These are phyloP conservation scores for Podaxis pistillaris DNA, from an alignment of 768 basidiomycete species.

Conservation along the genomic window DNA sequence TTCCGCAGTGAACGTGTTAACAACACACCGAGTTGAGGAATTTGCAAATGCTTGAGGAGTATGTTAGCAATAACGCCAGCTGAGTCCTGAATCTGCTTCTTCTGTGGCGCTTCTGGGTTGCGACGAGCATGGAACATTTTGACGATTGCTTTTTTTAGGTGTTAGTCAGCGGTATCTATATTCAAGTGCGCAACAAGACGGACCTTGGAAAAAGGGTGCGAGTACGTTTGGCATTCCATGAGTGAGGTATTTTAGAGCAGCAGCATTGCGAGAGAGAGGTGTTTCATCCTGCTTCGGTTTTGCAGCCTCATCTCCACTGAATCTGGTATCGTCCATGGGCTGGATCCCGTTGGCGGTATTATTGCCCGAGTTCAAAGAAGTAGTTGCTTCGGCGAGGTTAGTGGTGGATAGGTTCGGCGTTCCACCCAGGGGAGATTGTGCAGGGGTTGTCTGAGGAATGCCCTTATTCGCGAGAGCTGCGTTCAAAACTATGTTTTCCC, in stretches of 20 bases:
- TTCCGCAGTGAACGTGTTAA: not conserved
- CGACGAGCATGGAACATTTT: conserved; percentile 84
- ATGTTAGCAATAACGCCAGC: conserved; percentile 70
- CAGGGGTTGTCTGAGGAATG: conserved; percentile 45
- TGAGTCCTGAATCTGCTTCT: conserved; percentile 71
- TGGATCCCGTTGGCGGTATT: conserved; percentile 31
- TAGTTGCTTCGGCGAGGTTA: conserved; percentile 36
- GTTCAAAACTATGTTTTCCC: conserved; percentile 85
- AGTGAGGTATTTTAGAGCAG: conserved; percentile 76
- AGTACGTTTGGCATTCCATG: conserved; percentile 73
- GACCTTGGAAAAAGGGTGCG: conserved; percentile 87
- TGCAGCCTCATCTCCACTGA: conserved; percentile 13
- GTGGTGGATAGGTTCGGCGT: conserved; percentile 43
- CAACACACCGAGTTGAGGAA: conserved; percentile 51
- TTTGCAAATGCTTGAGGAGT: conserved; percentile 66
- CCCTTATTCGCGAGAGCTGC: conserved; percentile 52
- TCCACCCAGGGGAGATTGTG: conserved; percentile 45
- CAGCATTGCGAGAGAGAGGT: conserved; percentile 63
- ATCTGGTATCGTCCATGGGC: not conserved
- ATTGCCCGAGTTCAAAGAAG: conserved; percentile 3
- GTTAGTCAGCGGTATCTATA: not conserved
- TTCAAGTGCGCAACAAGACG: conserved; percentile 16
- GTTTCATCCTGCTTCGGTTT: conserved; percentile 33
- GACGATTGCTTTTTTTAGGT: conserved; percentile 59
- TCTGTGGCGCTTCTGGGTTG: conserved; percentile 71